Base-by-base conservation (phyloP, 176 grass and related monocot species). In the Panicum miliaceum region DNA sequence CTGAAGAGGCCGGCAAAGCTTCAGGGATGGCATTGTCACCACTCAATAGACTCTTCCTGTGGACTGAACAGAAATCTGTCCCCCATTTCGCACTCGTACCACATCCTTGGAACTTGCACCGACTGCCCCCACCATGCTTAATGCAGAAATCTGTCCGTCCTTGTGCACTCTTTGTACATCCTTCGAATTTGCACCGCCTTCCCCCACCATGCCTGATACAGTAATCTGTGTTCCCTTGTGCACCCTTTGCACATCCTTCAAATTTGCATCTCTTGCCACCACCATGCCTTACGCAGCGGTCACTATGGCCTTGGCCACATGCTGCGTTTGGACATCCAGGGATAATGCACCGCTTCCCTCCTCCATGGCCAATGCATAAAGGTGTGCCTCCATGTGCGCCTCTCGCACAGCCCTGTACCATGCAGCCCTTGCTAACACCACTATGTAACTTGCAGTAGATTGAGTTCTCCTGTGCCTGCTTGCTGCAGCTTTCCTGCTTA, bases 331-430 rank as follows among this genome's bases (percentile, higher is more conserved):
- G 78, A 57, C 88, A 90, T 78, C 79, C 79, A 73, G 84, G 65
- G 69, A 86, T 51, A 47, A 62, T 34, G 37, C 88, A 90, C 47
- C 84, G 78, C 66, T 86, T 90, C 73, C 88, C 88, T 32, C 88
- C 88, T 64, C 88, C 88, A 78, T 90, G 88, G 22, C 83, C 84
- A 50, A 90, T 86, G 79, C 88, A 90, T 61, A 90, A 71, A 72
- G 88, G 79, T 20, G 88, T 90, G 64, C 88, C 84, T 72, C 88
- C 88, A 82, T 90, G 83, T 19, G 79, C 88, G 78, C 78, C 58
- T 70, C 85, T 86, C 1, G 23, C 45, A 57, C 88, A 90, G 46
- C 69, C 87, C 61, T 29, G 87, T 40, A 85, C 82, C 61, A 89
- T 60, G 82, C 87, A 89, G 19, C 68, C 81, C 69, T 89, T 89